Evolutionary conservation across 2,329 filamentous ascomycete genomes (phyloP).

Genomic region (Fusarium sp.): DNA sequence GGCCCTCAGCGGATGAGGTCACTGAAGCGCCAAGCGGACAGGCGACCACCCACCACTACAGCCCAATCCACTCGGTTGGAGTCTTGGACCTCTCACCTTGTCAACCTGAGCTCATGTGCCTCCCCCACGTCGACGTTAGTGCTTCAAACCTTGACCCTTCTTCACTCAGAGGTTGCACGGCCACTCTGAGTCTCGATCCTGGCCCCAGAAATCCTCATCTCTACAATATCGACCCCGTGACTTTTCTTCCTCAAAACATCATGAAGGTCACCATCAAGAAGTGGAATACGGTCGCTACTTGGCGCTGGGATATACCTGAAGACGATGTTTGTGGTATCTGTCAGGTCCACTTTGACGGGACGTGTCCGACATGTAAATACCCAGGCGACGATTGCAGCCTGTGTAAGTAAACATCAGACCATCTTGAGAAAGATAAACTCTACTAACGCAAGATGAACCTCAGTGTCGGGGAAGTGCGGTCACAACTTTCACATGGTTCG

Average conservation of each 20-base stretch:
- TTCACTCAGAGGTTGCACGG: conserved; percentile 18
- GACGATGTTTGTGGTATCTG: conserved; percentile 99
- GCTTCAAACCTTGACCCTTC: conserved; percentile 27
- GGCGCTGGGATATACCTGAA: conserved; percentile 97
- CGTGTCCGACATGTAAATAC: conserved; percentile 97
- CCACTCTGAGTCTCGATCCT: conserved; percentile 27
- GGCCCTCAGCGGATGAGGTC: conserved; percentile 39
- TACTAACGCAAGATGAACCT: conserved; percentile 29
- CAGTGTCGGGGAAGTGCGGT: conserved; percentile 91
- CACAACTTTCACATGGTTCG: conserved; percentile 97
- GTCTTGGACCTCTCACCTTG: conserved; percentile 8
- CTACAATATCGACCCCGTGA: conserved; percentile 8
- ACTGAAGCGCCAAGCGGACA: conserved; percentile 25
- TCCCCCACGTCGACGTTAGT: conserved; percentile 12
- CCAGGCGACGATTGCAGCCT: conserved; percentile 95
- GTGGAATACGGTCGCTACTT: conserved; percentile 95
- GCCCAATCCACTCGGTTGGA: conserved; percentile 2
- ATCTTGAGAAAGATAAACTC: conserved; percentile 6
- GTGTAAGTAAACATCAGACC: conserved; percentile 64
- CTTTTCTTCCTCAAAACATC: conserved; percentile 28
- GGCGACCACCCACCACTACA: conserved; percentile 18
- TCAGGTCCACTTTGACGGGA: conserved; percentile 96
- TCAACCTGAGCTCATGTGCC: conserved; percentile 20
- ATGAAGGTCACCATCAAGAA: conserved; percentile 98
- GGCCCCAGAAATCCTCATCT: neutral